Conservation (phyloP, 352 stramenopile genomes). For the Saprolegnia parasitica region DNA sequence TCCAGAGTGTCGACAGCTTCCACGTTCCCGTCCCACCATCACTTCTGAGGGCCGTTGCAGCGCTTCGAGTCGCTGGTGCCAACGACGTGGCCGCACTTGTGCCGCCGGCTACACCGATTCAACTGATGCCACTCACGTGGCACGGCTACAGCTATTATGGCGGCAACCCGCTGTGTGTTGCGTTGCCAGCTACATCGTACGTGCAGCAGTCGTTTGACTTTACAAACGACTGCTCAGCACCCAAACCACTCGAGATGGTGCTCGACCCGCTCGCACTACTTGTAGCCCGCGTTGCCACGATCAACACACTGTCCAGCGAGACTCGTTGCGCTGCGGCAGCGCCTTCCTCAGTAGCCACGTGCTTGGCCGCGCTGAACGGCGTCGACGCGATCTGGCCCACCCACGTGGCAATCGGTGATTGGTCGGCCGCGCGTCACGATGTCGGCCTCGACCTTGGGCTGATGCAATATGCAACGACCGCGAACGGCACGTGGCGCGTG, state of each 20-base stretch:
- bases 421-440: too few species aligned
- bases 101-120: neutral
- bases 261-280: too few species aligned
- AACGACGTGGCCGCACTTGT: too few species aligned
- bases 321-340: neutral
- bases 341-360: neutral
- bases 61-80: neutral
- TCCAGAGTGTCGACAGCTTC: neutral
- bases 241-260: neutral
- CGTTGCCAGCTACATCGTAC: neutral
- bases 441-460: neutral
- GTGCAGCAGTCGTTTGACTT: conserved; percentile 17
- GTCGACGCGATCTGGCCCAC: too few species aligned
- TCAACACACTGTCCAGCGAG: too few species aligned
- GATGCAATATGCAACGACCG: conserved; percentile 15
- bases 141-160: conserved; percentile 3
- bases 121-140: conserved; percentile 4
- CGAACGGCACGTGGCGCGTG: neutral
- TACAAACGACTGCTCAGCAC: neutral
- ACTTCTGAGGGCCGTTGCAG: neutral
- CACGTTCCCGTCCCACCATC: neutral
- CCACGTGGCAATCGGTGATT: too few species aligned
- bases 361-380: too few species aligned
- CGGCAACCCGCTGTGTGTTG: conserved; percentile 1
- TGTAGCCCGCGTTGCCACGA: too few species aligned